Base-by-base conservation (phyloP, 2,329 filamentous ascomycete genomes). In the Berkeleyomyces rouxiae region DNA sequence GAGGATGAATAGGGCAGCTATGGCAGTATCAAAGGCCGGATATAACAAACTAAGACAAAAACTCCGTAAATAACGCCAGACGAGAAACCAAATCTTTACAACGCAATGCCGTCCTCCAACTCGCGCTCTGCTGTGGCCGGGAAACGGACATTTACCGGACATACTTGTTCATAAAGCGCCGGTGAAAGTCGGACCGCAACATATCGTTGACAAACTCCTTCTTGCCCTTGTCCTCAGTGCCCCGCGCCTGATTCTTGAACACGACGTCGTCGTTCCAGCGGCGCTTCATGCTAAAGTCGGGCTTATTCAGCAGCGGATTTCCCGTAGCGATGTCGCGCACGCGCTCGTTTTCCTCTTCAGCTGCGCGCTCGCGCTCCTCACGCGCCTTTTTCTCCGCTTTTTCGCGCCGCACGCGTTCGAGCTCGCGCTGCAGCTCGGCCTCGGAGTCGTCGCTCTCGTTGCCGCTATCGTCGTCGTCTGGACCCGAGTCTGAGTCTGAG, bases 201-300 rank as follows among this genome's bases (percentile, higher is more conserved):
- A 96, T 79, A 74, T 97, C 87, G 85, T 99, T 99, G 73, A 99
- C 91, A 75, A 99, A 99, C 74, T 96, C 91, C 77, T 92, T 95
- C 77, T 90, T 83, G 66, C 86, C 84, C 77, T 86, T 91, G 66
- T 96, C 90, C 71, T 97, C 92, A 0, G 91, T 96, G 7, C 92
- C 93, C 64, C 93, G 82, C 42, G 92, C 93, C 76, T 99, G 93
- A 73, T 99, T 99, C 78, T 96, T 97, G 77, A 99, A 99, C 2
- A 99, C 91, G 10, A 99, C 93, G 72, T 99, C 93, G 69, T 99
- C 93, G 69, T 99, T 93, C 93, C 93, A 99, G 68, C 91, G 78
- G 68, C 89, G 79, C 79, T 96, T 96, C 70, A 96, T 85, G 64
- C 86, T 90, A 72, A 95, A 97, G 68, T 96, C 90, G 23, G 82